Percentiles rank a stretch among this genome's conserved stretches.
Conservation (phyloP, 441 rosid species). For the Populus hybrid region DNA sequence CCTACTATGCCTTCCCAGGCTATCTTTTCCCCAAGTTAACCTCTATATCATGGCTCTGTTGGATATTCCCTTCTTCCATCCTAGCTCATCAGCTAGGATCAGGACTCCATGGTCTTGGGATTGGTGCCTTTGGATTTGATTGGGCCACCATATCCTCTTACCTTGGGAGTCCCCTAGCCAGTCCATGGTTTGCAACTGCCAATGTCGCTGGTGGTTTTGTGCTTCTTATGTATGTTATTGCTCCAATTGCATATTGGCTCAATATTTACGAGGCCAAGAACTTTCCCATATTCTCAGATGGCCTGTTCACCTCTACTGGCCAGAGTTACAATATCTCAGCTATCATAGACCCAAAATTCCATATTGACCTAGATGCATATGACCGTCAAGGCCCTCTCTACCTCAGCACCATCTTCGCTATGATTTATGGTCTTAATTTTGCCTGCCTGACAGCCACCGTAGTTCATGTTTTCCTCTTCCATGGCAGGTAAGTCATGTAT, state of each 20-base stretch:
- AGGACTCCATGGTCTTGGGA: constrained; percentile 73
- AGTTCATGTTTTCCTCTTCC: constrained; percentile 77
- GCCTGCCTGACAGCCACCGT: constrained; percentile 79
- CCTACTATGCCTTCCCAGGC: constrained; percentile 77
- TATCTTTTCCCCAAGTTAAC: constrained; percentile 70
- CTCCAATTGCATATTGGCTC: constrained; percentile 69
- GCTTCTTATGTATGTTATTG: constrained; percentile 59
- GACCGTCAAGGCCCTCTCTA: constrained; percentile 74
- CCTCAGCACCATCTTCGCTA: constrained; percentile 73
- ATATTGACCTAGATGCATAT: constrained; percentile 67
- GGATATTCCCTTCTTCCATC: constrained; percentile 69
- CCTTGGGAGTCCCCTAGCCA: constrained; percentile 95
- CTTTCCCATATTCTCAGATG: constrained; percentile 78
- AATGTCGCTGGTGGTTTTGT: constrained; percentile 74
- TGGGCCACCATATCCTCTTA: constrained; percentile 87
- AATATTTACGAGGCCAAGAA: constrained; percentile 70
- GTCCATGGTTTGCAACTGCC: constrained; percentile 98
- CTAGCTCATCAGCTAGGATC: constrained; percentile 91
- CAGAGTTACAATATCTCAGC: constrained; percentile 69
- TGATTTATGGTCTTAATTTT: constrained; percentile 77
- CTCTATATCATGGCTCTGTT: constrained; percentile 84
- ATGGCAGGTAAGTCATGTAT: constrained; percentile 51
- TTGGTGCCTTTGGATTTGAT: constrained; percentile 68
- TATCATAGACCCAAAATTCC: constrained; percentile 68
- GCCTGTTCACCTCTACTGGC: constrained; percentile 63